Conservation (phyloP, 176 grass and related monocot species). For the Phragmites australis region DNA sequence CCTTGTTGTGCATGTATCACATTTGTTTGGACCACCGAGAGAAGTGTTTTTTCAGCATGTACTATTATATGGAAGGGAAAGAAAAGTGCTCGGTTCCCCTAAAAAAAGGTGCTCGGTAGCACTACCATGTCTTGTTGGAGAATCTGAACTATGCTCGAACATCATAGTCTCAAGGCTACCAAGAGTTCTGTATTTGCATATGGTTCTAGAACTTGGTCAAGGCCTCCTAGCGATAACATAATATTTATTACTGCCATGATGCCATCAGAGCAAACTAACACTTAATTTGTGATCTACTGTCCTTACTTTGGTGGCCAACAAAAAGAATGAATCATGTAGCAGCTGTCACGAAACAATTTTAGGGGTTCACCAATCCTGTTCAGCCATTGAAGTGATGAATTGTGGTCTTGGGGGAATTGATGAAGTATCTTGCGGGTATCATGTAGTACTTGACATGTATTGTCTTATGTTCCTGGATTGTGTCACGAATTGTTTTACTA, state of each 20-base stretch:
- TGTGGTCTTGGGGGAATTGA: slow-evolving; percentile 5
- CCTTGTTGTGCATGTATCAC: background rate
- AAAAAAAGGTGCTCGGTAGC: slow-evolving; percentile 6
- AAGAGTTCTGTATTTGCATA: slow-evolving; percentile 3
- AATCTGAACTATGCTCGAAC: slow-evolving; percentile 17
- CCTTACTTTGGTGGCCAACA: background rate
- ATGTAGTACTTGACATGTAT: background rate
- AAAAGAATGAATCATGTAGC: background rate
- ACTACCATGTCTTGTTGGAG: background rate
- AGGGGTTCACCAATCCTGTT: background rate
- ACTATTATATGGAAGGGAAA: slow-evolving; percentile 6
- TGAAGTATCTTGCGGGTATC: background rate
- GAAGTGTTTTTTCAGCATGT: background rate
- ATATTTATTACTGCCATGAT: slow-evolving; percentile 2
- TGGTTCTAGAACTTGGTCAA: slow-evolving; percentile 11
- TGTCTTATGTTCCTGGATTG: background rate
- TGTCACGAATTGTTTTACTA: background rate
- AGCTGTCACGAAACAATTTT: background rate
- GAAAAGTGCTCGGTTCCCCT: background rate
- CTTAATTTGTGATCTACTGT: background rate
- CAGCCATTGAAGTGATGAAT: background rate
- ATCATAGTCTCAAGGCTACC: background rate
- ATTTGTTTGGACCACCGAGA: background rate
- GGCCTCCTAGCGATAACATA: background rate
- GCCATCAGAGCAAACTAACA: slow-evolving; percentile 1